These are phyloP conservation scores for Cladosporium austrohemisphaericum DNA, from an alignment of 2,329 filamentous ascomycete species.

Conservation along the genomic window DNA sequence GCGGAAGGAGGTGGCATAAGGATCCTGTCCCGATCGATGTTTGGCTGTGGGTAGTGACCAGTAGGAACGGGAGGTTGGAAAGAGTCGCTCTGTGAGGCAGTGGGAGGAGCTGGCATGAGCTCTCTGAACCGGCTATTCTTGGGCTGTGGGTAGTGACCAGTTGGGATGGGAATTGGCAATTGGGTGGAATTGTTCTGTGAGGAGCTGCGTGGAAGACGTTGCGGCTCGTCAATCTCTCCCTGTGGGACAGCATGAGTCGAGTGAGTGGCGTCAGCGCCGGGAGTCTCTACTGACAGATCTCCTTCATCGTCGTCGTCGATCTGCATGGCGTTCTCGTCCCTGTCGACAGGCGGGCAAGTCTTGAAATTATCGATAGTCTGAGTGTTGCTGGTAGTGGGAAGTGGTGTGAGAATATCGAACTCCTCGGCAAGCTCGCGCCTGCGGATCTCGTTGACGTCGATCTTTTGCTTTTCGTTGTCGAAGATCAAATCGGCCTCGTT, in stretches of 20 bases:
- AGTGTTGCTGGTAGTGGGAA: constrained; percentile 28
- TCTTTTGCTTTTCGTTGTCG: constrained; percentile 1
- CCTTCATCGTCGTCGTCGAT: constrained; percentile 13
- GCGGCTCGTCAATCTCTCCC: not conserved
- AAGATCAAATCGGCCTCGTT: constrained; percentile 24
- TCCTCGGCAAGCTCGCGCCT: constrained; percentile 22
- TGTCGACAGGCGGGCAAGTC: constrained; percentile 20
- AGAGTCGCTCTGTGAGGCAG: no score
- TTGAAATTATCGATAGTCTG: constrained; percentile 25
- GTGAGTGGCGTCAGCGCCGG: not conserved
- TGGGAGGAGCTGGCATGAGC: no score
- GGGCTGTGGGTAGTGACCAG: no score
- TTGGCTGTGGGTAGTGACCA: no score
- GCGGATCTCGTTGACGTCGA: constrained; percentile 27
- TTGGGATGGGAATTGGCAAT: no score
- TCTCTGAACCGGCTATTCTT: no score
- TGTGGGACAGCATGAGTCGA: not conserved
- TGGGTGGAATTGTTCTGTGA: no score
- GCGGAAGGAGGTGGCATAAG: no score
- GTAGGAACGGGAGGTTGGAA: no score
- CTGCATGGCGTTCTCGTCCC: not conserved
- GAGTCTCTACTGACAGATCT: not conserved
- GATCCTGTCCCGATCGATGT: no score
- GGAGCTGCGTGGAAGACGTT: no score
- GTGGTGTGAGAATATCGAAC: constrained; percentile 25